Base-by-base conservation (phyloP, 2,329 filamentous ascomycete genomes). In the Cladosporium cucumerinum region DNA sequence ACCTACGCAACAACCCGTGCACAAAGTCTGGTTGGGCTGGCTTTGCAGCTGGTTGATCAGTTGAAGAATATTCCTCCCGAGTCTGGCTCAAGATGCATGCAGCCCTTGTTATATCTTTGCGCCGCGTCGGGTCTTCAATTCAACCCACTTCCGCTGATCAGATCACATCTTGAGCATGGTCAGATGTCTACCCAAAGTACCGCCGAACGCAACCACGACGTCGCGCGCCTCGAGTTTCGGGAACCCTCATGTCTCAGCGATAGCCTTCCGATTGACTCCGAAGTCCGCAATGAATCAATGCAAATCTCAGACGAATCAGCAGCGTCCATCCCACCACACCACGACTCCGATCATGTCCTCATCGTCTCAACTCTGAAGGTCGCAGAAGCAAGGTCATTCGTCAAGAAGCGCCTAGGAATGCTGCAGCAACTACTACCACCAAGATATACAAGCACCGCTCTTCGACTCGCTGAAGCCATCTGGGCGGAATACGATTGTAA, bases 71-170 rank as follows among this genome's bases (percentile, higher is more conserved):
- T 66, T 26, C 65, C 65, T 16, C 36, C 58, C 16, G 61, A 64
- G 16, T 66, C 65, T 8, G 65, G 65, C 26, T 60, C 65, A 39
- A 48, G 65, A n/a, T 66, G 57, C 34, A 66, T 66, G 30, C 65
- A 66, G 23, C 65, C 65, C 10, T 54, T 66, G 10, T 54, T 66
- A 25, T 66, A 66, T 46, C 43, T 66, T 18, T 66, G 61, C 43
- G 65, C 61, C 18, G 65, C 65, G 4, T 57, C 61, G 6, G 65
- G 65, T 3, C 51, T 66, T 5, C 28, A 55, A 21, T 48, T 64
- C 36, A 49, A 61, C 7, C 32, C 55, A 18, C 5, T 25, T 2
- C 36, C 55, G 25, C 25, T 14, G 16, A 3, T 28, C 21, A 5
- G 28, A n/a, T 10, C 28, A 54, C 6, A 5, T 7, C 18, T 4